Conservation (phyloP, 768 basidiomycete genomes). For the Phlebiopsis gigantea region DNA sequence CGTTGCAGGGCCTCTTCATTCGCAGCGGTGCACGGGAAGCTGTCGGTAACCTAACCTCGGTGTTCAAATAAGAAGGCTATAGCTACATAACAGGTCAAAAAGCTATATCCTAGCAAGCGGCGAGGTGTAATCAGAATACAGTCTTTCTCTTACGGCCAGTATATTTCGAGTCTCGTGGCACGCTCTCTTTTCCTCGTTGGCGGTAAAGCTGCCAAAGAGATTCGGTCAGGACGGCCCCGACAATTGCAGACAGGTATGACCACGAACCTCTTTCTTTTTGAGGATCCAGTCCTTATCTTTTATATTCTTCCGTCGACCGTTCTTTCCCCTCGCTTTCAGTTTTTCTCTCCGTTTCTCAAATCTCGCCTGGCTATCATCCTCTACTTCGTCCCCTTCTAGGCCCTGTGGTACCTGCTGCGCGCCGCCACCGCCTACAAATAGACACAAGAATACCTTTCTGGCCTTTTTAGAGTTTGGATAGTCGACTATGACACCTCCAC, state of each 20-base stretch:
- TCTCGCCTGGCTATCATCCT: constrained; percentile 45
- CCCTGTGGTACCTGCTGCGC: constrained; percentile 67
- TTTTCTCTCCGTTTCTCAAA: constrained; percentile 80
- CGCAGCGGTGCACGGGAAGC: constrained; percentile 57
- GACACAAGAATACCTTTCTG: constrained; percentile 87
- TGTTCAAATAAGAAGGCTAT: background rate
- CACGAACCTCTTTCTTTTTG: constrained; percentile 86
- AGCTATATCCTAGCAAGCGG: constrained; percentile 1
- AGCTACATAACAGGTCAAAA: background rate
- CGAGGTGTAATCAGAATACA: constrained; percentile 52
- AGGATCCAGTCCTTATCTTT: constrained; percentile 91
- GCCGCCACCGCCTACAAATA: constrained; percentile 83
- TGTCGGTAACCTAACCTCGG: constrained; percentile 23
- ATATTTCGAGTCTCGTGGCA: constrained; percentile 83
- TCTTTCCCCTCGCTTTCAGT: constrained; percentile 49
- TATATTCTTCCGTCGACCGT: constrained; percentile 62
- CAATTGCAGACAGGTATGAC: background rate
- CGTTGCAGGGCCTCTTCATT: constrained; percentile 93
- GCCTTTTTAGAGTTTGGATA: constrained; percentile 97
- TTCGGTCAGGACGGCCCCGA: background rate
- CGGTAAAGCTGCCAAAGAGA: constrained; percentile 86
- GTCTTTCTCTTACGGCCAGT: constrained; percentile 87
- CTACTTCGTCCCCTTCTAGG: constrained; percentile 60
- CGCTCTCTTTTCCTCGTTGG: constrained; percentile 77
- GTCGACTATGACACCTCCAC: constrained; percentile 94